Evolutionary conservation across 129 eudicot species (phyloP).

Genomic region (Escallonia rubra): DNA sequence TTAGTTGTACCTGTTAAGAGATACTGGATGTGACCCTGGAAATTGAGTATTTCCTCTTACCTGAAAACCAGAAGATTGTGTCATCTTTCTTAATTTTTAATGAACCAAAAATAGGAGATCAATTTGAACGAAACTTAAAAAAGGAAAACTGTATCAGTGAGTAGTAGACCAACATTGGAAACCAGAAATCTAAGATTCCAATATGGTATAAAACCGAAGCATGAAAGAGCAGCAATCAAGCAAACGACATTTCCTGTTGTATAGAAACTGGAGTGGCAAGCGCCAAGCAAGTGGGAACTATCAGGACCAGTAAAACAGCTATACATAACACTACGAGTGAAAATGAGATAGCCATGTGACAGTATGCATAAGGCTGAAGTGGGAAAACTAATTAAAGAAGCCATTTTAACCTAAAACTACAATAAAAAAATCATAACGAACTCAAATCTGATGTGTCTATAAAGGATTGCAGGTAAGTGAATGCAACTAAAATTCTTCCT

Average conservation of each 20-base stretch:
- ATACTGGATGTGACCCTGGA: constrained; percentile 99
- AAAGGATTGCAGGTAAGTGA: constrained; percentile 1
- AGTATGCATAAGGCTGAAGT: not conserved
- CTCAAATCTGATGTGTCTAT: not conserved
- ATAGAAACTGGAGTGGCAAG: not conserved
- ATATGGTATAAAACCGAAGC: no score
- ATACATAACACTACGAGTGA: not conserved
- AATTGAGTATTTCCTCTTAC: constrained; percentile 74
- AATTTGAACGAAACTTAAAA: not conserved
- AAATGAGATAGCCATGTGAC: not conserved
- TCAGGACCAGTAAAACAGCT: not conserved
- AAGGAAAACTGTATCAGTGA: not conserved
- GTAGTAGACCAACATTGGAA: constrained; percentile 5
- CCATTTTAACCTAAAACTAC: no score
- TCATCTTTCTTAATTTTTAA: no score
- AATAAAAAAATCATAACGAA: not conserved
- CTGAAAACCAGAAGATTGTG: constrained; percentile 33
- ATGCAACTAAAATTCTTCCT: constrained; percentile 10
- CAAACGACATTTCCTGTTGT: not conserved
- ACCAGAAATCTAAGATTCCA: no score
- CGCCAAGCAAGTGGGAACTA: not conserved
- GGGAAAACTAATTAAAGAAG: no score
- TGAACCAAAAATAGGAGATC: constrained; percentile 1
- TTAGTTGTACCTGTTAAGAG: constrained; percentile 70
- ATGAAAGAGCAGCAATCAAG: not conserved